phyloP scores from a whole-genome alignment of 176 grass and related monocot species.

The Musa acuminata region DNA sequence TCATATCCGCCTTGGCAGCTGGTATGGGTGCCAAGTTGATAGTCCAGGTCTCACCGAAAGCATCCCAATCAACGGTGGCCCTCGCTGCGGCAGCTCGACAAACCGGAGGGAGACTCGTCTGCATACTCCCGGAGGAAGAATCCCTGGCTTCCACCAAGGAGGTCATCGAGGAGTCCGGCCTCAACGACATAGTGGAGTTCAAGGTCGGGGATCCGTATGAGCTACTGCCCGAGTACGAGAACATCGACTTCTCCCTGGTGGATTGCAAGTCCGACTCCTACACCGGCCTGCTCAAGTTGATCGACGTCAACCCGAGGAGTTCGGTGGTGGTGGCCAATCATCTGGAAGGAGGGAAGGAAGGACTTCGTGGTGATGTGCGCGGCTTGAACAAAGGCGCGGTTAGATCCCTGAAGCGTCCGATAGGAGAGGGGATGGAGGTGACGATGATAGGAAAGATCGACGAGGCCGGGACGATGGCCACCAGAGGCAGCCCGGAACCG shows the following conservation, averaged over 20 bases:
- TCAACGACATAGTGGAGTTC: conserved; percentile 35
- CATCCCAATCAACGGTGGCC: conserved; percentile 29
- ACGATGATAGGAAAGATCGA: conserved; percentile 34
- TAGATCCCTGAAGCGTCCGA: conserved; percentile 31
- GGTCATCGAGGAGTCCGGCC: conserved; percentile 31
- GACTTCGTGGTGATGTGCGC: conserved; percentile 4
- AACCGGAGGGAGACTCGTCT: conserved; percentile 31
- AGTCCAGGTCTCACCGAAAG: conserved; percentile 30
- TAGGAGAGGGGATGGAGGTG: conserved; percentile 37
- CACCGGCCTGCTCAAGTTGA: conserved; percentile 25
- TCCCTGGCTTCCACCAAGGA: conserved; percentile 24
- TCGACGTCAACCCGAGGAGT: conserved; percentile 30
- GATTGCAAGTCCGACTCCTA: conserved; percentile 31
- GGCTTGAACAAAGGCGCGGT: conserved; percentile 1
- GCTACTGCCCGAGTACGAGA: conserved; percentile 39
- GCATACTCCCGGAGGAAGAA: conserved; percentile 30
- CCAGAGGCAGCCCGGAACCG: not conserved
- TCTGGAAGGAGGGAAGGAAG: conserved; percentile 19
- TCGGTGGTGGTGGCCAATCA: conserved; percentile 37
- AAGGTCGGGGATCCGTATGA: conserved; percentile 27
- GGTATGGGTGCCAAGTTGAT: conserved; percentile 33
- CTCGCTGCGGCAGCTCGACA: conserved; percentile 31
- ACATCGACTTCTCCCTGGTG: conserved; percentile 37
- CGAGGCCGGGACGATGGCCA: conserved; percentile 3
- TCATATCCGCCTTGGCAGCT: conserved; percentile 33